Evolutionary conservation across 768 basidiomycete species (phyloP), one percentile per base, ranked within the genome.

Genomic region (Pulveroboletus sp.): DNA sequence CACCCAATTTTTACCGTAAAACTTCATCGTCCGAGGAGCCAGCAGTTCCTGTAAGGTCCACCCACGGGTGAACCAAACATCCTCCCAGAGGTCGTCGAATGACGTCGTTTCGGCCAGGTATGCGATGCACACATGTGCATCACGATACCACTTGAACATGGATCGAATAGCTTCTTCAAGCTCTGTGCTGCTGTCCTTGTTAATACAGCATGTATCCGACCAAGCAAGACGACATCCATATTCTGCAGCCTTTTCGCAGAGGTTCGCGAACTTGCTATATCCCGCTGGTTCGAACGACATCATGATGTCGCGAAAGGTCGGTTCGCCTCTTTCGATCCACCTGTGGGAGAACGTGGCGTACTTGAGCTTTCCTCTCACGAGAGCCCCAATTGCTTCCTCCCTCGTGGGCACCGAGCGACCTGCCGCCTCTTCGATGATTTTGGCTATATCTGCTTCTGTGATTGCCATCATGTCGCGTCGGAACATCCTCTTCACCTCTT

Each of bases 171-270:
- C 66, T 44, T 68, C 65, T 45, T 69, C 63, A 3, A 69, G 67
- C 35, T 69, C 67, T 1, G 69, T 57, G 39, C 69, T 69, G 44
- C 67, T 69, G 8, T 66, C 59, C 7, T 69, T 70, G 43, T 69
- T 64, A 39, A 69, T 69, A 26, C 67, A 69, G 10, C 62, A 67
- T 14, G 69, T 70, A 31, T 70, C 69, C n/a, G 63, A 66, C 67
- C 67, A 71, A 30, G 63, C 69, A 3, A 67, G 54, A 11, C 27
- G 18, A 24, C 67, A 68, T 0, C 35, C 64, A 31, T 66, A 68
- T 33, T 60, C 64, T 0, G 48, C 55, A 18, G 67, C 65, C 32
- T 57, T 68, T 2, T 33, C 38, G 47, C 65, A 66, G 21, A 66
- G 68, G 6, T 51, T 50, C 18, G 37, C 51, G 14, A 66, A 59